Conservation (phyloP, 495 filamentous ascomycete genomes). For the Physcia stellaris region DNA sequence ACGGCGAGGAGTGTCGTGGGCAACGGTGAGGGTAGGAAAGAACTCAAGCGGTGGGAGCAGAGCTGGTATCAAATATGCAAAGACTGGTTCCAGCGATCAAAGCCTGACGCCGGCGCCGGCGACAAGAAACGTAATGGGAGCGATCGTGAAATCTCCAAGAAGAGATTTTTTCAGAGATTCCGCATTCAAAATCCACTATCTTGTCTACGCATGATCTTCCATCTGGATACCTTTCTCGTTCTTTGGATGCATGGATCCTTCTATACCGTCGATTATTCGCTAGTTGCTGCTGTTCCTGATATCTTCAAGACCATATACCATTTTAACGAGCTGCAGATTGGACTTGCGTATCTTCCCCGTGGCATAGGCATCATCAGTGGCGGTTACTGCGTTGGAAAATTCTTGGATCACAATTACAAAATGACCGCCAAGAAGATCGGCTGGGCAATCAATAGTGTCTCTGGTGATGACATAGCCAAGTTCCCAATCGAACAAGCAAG, state of each 20-base stretch:
- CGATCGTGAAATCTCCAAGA: too few relatives aligned
- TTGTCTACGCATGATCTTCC: constrained; percentile 35
- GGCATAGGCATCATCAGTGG: constrained; percentile 56
- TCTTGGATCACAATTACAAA: constrained; percentile 41
- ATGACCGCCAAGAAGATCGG: constrained; percentile 21
- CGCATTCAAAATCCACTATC: constrained; percentile 20
- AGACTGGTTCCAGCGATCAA: too few relatives aligned
- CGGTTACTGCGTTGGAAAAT: constrained; percentile 76
- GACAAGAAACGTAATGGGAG: too few relatives aligned
- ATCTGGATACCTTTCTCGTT: constrained; percentile 39
- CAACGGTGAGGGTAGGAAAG: constrained; percentile 42
- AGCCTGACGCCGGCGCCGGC: too few relatives aligned
- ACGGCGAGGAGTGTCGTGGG: constrained; percentile 60
- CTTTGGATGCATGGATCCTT: constrained; percentile 30
- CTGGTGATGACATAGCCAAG: constrained; percentile 34
- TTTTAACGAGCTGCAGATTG: constrained; percentile 23
- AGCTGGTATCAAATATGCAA: too few relatives aligned
- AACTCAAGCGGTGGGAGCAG: too few relatives aligned
- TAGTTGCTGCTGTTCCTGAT: constrained; percentile 21
- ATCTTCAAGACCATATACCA: constrained; percentile 19
- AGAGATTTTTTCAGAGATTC: too few relatives aligned
- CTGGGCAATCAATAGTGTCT: constrained; percentile 24
- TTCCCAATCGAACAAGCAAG: constrained; percentile 56
- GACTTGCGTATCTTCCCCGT: constrained; percentile 27
- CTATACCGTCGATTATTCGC: constrained; percentile 26